These are phyloP conservation scores for Diutina ranongensis DNA, from an alignment of 1,139 yeast species.

Conservation along the genomic window DNA sequence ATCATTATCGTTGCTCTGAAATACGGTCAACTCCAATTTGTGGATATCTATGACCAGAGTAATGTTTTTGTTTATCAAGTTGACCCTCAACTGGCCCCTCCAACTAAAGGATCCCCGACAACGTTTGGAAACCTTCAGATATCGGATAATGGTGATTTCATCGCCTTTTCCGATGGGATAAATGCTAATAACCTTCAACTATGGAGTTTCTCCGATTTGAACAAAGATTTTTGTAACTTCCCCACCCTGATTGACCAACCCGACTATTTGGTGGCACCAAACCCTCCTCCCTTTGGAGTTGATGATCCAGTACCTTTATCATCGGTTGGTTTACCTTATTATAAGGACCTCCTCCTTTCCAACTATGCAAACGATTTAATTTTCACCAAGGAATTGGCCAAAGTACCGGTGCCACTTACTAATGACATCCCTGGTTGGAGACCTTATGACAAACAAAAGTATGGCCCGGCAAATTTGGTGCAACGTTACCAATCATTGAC, in stretches of 20 bases:
- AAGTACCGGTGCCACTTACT: slow-evolving; percentile 25
- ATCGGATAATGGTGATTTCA: slow-evolving; percentile 71
- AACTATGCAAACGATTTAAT: slow-evolving; percentile 61
- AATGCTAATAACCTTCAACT: slow-evolving; percentile 45
- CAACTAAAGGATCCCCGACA: slow-evolving; percentile 6
- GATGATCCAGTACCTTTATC: slow-evolving; percentile 48
- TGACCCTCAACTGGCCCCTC: slow-evolving; percentile 17
- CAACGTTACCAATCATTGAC: slow-evolving; percentile 11
- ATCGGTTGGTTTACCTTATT: slow-evolving; percentile 78
- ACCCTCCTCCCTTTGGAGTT: slow-evolving; percentile 17
- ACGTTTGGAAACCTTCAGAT: slow-evolving; percentile 45
- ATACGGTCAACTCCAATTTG: slow-evolving; percentile 74
- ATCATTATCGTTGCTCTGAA: slow-evolving; percentile 65
- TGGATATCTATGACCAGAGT: slow-evolving; percentile 73
- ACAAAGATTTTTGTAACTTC: slow-evolving; percentile 32
- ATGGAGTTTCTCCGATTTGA: slow-evolving; percentile 49
- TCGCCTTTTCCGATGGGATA: slow-evolving; percentile 57
- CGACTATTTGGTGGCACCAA: slow-evolving; percentile 12
- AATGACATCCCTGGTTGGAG: slow-evolving; percentile 20
- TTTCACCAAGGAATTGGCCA: slow-evolving; percentile 42
- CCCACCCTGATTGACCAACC: slow-evolving; percentile 44
- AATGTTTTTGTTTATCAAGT: slow-evolving; percentile 52
- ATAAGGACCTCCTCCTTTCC: slow-evolving; percentile 65
- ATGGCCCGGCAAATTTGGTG: slow-evolving; percentile 19
- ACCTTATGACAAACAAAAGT: slow-evolving; percentile 43